phyloP scores from a whole-genome alignment of 2,329 filamentous ascomycete species.

The Phialophora expanda region DNA sequence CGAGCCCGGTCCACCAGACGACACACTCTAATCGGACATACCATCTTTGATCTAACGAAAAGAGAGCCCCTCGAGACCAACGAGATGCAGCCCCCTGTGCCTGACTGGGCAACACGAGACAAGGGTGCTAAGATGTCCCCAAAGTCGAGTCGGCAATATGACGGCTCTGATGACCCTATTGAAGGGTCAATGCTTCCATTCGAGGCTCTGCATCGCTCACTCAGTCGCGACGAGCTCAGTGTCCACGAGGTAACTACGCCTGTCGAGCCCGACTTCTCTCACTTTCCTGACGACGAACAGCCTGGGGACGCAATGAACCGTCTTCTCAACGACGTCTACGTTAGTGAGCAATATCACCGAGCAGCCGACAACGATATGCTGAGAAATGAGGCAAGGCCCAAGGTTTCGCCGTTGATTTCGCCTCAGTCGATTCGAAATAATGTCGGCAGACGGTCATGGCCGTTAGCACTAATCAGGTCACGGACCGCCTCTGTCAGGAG shows the following conservation, averaged over 20 bases:
- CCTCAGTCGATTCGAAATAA: not conserved
- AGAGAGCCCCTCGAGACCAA: not conserved
- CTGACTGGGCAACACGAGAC: not conserved
- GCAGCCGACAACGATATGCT: constrained; percentile 1
- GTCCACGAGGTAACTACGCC: not conserved
- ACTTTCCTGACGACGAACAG: constrained; percentile 10
- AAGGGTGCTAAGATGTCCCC: no score
- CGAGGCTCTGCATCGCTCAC: no score
- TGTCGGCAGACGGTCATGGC: not conserved
- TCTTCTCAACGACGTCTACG: not conserved
- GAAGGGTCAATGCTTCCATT: no score
- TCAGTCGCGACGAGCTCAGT: not conserved
- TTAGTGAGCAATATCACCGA: constrained; percentile 9
- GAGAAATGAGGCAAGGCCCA: not conserved
- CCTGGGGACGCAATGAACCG: not conserved
- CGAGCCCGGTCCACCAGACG: not conserved
- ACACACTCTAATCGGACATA: not conserved
- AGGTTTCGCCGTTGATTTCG: not conserved
- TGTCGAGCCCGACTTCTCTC: constrained; percentile 8
- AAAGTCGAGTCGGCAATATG: not conserved
- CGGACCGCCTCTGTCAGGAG: not conserved
- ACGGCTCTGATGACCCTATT: not conserved
- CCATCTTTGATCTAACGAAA: not conserved
- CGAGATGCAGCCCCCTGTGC: not conserved
- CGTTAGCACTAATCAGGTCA: not conserved